Evolutionary conservation across 2,329 filamentous ascomycete species (phyloP).

Genomic region (Coniochaeta sp.): DNA sequence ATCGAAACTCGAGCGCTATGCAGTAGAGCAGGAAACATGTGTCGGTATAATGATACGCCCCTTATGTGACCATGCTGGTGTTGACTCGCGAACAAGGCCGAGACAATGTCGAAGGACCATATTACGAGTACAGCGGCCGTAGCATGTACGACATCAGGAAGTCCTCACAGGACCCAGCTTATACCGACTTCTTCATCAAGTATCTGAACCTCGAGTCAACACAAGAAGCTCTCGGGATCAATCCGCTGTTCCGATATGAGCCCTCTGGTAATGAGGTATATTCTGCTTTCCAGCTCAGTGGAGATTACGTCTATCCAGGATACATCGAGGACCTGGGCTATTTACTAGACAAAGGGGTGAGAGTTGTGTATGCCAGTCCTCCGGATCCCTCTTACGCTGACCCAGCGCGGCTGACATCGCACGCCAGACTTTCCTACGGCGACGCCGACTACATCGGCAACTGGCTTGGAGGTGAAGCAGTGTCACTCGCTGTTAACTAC

Average conservation of each 20-base stretch:
- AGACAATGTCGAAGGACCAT: conserved; percentile 43
- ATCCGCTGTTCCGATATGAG: conserved; percentile 39
- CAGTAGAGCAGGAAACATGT: conserved; percentile 44
- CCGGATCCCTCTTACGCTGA: not conserved
- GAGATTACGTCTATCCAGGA: conserved; percentile 53
- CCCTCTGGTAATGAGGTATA: conserved; percentile 34
- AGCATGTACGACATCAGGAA: conserved; percentile 49
- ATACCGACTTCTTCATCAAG: conserved; percentile 47
- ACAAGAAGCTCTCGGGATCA: conserved; percentile 47
- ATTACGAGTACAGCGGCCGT: conserved; percentile 36
- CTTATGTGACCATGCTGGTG: not conserved
- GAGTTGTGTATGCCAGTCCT: conserved; percentile 39
- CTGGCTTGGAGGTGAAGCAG: conserved; percentile 58
- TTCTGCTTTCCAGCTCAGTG: conserved; percentile 31
- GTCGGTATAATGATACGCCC: conserved; percentile 4
- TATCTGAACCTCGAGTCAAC: conserved; percentile 50
- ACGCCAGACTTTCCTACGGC: conserved; percentile 41
- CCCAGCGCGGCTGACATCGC: not conserved
- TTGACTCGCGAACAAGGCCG: conserved; percentile 23
- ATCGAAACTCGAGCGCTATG: conserved; percentile 28
- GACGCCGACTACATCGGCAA: conserved; percentile 47
- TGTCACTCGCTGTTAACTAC: conserved; percentile 50
- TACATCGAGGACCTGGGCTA: conserved; percentile 46
- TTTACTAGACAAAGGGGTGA: conserved; percentile 48
- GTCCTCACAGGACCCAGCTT: conserved; percentile 40